Evolutionary conservation across 1,284 basidiomycete species (phyloP), one percentile per base, ranked within the genome.

Genomic region (Naganishia albida): DNA sequence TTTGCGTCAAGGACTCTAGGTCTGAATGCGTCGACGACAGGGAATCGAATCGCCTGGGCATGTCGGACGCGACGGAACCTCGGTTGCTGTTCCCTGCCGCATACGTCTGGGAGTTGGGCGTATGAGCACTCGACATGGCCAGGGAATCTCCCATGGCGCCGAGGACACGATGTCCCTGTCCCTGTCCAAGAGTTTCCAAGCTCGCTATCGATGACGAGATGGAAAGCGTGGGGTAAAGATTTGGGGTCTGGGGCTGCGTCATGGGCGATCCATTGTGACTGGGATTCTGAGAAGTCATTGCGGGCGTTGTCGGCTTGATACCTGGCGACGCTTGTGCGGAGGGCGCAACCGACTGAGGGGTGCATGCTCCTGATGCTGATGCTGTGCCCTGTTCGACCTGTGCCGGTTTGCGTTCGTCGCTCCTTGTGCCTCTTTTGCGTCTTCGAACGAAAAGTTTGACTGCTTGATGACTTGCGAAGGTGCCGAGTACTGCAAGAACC

Each of bases 391-490:
- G 42, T 15, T 50, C 38, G 3, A 46, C 42, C 42, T 48, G 50
- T 20, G 23, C 7, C 51, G 42, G 26, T 49, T 59, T 49, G 43
- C 25, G 25, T 16, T 57, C 49, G n/a, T 20, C 15, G 34, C 30
- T 43, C 12, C 55, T 42, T 28, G 51, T 44, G 25, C 28, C 46
- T 52, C 64, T n/a, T 63, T 68, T 44, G 42, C 70, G 68, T 26
- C 80, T 77, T 12, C 85, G 82, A 4, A 96, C 86, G 44, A 90
- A 82, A 54, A 99, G 87, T 18, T 87, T 84, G 25, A 99, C 93
- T 0, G 93, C 95, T 78, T 98, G 94, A 34, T 93, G 93, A 1
- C 90, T 87, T 0, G 95, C 95, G 77, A 97, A 99, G 0, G 85
- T 86, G 10, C 95, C 95, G 46, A 88, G 85, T 39, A 97, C 88